phyloP scores from a whole-genome alignment of 192 early-diverging fungal genomes.

The Ramicandelaber brevisporus region DNA sequence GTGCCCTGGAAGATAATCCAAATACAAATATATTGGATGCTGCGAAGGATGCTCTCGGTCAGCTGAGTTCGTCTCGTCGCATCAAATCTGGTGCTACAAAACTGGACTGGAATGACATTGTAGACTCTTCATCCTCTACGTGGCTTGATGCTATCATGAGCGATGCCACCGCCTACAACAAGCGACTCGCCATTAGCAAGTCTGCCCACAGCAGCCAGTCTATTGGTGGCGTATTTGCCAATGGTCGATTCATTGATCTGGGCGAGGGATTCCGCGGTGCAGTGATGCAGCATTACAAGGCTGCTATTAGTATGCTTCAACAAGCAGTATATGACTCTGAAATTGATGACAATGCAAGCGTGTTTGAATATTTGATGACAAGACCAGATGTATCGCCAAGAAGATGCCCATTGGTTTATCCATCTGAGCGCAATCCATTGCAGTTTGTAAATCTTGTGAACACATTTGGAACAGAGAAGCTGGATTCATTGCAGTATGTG shows the following conservation, averaged over 20 bases:
- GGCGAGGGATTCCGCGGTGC: conserved; percentile 27
- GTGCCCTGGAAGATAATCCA: no score
- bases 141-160: no score
- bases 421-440: conserved; percentile 12
- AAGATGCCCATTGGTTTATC: conserved; percentile 11
- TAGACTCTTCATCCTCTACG: no score
- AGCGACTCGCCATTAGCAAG: no score
- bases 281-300: conserved; percentile 20
- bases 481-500: no score
- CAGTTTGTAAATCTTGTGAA: conserved; percentile 9
- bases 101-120: background rate
- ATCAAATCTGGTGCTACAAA: no score
- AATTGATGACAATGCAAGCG: conserved; percentile 20
- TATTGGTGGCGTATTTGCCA: conserved; percentile 36
- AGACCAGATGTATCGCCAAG: conserved; percentile 23
- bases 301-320: conserved; percentile 20
- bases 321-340: conserved; percentile 19
- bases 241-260: conserved; percentile 47
- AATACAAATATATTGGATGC: no score
- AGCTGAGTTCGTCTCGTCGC: no score
- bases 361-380: conserved; percentile 49
- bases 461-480: no score
- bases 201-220: conserved; percentile 4
- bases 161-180: no score
- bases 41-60: no score